phyloP scores from a whole-genome alignment of 345 rosid species.

The Pelargonium nanum region DNA sequence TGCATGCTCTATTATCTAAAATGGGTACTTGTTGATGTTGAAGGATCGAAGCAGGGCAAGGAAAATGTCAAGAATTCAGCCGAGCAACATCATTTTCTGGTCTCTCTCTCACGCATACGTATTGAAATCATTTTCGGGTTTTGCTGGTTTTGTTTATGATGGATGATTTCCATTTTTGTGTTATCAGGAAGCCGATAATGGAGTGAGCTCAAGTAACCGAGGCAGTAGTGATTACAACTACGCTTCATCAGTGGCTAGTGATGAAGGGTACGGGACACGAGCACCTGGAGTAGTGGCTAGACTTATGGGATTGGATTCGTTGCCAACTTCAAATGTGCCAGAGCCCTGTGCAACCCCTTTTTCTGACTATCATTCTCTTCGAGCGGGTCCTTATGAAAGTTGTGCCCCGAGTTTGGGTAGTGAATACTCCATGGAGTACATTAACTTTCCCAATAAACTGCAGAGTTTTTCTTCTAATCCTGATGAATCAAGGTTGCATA shows the following conservation, averaged over 20 bases:
- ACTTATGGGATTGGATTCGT: constrained; percentile 88
- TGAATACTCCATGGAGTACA: constrained; percentile 32
- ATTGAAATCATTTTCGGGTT: background rate
- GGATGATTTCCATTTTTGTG: constrained; percentile 5
- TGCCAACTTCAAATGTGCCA: constrained; percentile 44
- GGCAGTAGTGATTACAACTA: constrained; percentile 42
- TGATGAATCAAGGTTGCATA: constrained; percentile 26
- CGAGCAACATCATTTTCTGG: constrained; percentile 28
- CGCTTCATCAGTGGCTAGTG: constrained; percentile 58
- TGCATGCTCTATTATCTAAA: background rate
- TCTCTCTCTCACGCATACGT: constrained; percentile 13
- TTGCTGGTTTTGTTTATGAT: constrained; percentile 3
- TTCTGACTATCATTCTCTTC: constrained; percentile 21
- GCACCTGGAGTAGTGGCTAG: constrained; percentile 89
- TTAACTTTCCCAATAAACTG: constrained; percentile 20
- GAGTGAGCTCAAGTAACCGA: constrained; percentile 29
- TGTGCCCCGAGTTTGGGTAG: constrained; percentile 25
- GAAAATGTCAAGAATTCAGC: constrained; percentile 25
- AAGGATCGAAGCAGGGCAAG: constrained; percentile 33
- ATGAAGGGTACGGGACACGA: constrained; percentile 49
- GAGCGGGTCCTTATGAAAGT: constrained; percentile 22
- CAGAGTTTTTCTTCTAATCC: constrained; percentile 27
- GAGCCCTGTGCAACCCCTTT: constrained; percentile 30
- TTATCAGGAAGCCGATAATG: constrained; percentile 22
- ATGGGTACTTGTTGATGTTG: constrained; percentile 16